phyloP scores from a whole-genome alignment of 768 basidiomycete species.

The Phlegmacium glaucopus region DNA sequence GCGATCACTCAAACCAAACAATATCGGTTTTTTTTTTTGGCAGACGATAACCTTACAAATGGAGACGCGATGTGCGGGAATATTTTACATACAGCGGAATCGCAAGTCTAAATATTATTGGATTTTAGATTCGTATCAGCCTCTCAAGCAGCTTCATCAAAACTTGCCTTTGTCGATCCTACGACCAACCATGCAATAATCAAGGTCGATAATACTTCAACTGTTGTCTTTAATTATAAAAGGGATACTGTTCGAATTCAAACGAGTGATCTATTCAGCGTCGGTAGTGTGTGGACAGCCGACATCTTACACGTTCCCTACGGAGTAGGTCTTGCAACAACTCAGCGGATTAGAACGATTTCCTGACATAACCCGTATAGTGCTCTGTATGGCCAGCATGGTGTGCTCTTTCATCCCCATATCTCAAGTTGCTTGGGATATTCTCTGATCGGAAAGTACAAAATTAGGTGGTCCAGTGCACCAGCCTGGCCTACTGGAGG shows the following conservation, averaged over 20 bases:
- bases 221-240: slow-evolving; percentile 49
- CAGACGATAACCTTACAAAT: slow-evolving; percentile 70
- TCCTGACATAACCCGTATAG: slow-evolving; percentile 25
- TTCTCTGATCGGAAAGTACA: no score
- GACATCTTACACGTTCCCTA: slow-evolving; percentile 66
- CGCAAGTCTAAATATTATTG: background rate
- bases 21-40: no score
- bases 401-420: slow-evolving; percentile 9
- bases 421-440: background rate
- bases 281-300: slow-evolving; percentile 61
- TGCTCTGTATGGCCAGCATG: slow-evolving; percentile 74
- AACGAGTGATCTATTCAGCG: slow-evolving; percentile 47
- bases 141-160: slow-evolving; percentile 38
- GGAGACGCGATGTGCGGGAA: slow-evolving; percentile 50
- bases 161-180: slow-evolving; percentile 61
- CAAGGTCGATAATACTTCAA: slow-evolving; percentile 68
- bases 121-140: slow-evolving; percentile 46
- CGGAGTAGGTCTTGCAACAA: slow-evolving; percentile 40
- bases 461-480: slow-evolving; percentile 49
- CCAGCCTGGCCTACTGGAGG: slow-evolving; percentile 61
- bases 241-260: slow-evolving; percentile 68
- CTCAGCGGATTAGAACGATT: background rate
- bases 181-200: slow-evolving; percentile 71
- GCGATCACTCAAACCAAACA: no score
- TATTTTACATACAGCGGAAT: background rate